phyloP scores from a whole-genome alignment of 192 early-diverging fungal genomes.

The Coemansia biformis region DNA sequence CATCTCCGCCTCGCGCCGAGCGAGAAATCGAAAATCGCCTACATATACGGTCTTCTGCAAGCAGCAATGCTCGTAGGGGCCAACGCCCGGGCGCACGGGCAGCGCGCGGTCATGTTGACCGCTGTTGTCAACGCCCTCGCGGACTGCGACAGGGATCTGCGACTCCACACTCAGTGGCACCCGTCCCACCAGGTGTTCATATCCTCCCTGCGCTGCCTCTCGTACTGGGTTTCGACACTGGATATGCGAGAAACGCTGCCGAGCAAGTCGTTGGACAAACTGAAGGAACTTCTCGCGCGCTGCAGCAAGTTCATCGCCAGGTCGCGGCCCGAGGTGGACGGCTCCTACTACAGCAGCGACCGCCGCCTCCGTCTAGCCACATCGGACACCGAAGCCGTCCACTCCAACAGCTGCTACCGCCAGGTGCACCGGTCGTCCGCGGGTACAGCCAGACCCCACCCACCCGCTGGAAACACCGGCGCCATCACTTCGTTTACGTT shows the following conservation, averaged over 20 bases:
- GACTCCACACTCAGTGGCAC: constrained; percentile 22
- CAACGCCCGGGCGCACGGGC: not conserved
- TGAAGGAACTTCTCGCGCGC: constrained; percentile 19
- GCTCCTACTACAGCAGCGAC: not conserved
- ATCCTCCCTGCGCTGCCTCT: constrained; percentile 35
- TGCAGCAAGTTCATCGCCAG: constrained; percentile 23
- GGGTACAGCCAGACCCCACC: too few relatives aligned
- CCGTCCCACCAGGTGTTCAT: constrained; percentile 46
- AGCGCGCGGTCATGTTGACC: constrained; percentile 9
- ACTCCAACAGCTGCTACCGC: not conserved
- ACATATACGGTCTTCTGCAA: constrained; percentile 31
- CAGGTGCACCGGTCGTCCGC: too few relatives aligned
- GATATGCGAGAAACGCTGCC: not conserved
- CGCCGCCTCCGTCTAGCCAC: constrained; percentile 20
- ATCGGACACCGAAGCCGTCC: constrained; percentile 7
- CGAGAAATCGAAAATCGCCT: constrained; percentile 11
- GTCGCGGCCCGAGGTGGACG: not conserved
- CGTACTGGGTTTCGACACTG: constrained; percentile 23
- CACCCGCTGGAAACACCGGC: not conserved
- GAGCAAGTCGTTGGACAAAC: constrained; percentile 5
- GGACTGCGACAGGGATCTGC: constrained; percentile 25
- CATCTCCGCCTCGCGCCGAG: constrained; percentile 15
- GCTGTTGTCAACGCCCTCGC: constrained; percentile 10
- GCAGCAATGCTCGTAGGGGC: constrained; percentile 29
- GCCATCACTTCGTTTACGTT: constrained; percentile 4